Evolutionary conservation across 2,329 filamentous ascomycete genomes (phyloP).

Genomic region (Penicillium sp.): DNA sequence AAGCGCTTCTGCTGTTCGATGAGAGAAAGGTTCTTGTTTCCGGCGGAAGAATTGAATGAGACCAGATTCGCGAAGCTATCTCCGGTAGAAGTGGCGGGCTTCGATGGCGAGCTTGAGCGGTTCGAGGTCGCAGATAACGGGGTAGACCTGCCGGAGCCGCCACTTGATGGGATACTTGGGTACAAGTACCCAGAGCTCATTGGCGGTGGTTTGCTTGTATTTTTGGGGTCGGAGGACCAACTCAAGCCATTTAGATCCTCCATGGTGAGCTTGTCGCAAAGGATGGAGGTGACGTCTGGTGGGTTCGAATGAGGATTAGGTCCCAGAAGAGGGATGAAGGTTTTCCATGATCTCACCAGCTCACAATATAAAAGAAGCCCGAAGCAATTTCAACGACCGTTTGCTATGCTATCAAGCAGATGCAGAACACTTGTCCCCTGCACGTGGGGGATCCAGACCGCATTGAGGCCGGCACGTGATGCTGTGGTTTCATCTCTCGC

Average conservation of each 20-base stretch:
- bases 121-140: constrained; percentile 39
- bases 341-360: constrained; percentile 21
- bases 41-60: constrained; percentile 54
- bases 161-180: constrained; percentile 38
- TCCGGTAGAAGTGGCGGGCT: constrained; percentile 43
- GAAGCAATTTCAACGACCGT: constrained; percentile 3
- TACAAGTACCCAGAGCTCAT: constrained; percentile 39
- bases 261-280: constrained; percentile 33
- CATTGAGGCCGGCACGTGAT: constrained; percentile 8
- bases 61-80: constrained; percentile 63
- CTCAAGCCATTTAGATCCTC: constrained; percentile 50
- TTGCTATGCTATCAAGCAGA: constrained; percentile 4
- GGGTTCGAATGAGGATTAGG: constrained; percentile 22
- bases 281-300: constrained; percentile 20
- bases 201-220: constrained; percentile 38
- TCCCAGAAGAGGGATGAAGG: constrained; percentile 13
- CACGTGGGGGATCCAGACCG: constrained; percentile 14
- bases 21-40: constrained; percentile 67
- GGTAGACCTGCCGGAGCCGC: constrained; percentile 46
- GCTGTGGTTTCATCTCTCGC: neutral
- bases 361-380: constrained; percentile 6
- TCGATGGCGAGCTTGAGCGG: constrained; percentile 38
- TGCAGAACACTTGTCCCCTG: constrained; percentile 7
- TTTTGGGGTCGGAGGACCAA: constrained; percentile 43
- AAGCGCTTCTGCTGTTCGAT: constrained; percentile 67